Conservation (phyloP, 192 early-diverging fungal species). For the Kickxella alabastrina region DNA sequence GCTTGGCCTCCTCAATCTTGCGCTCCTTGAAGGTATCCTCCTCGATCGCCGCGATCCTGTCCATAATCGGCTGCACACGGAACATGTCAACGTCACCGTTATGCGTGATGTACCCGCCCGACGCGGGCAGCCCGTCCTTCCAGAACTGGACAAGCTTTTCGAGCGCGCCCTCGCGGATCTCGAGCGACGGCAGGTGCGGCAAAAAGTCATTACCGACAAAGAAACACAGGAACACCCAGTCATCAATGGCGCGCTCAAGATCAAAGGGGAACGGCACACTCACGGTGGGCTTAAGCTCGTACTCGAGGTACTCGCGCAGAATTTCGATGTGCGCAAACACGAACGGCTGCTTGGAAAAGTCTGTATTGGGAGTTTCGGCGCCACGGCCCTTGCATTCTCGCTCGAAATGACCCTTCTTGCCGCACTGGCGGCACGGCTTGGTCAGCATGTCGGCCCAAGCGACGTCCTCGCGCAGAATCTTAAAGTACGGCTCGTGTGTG, state of each 20-base stretch:
- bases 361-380: slow-evolving; percentile 15
- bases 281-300: slow-evolving; percentile 66
- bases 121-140: slow-evolving; percentile 71
- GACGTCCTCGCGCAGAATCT: slow-evolving; percentile 92
- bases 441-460: slow-evolving; percentile 73
- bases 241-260: slow-evolving; percentile 90
- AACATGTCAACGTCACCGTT: slow-evolving; percentile 75
- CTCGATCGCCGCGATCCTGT: slow-evolving; percentile 80
- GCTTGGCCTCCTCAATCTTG: slow-evolving; percentile 51
- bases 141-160: slow-evolving; percentile 85
- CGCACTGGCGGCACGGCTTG: slow-evolving; percentile 61
- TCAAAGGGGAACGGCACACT: slow-evolving; percentile 74
- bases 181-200: slow-evolving; percentile 88
- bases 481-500: slow-evolving; percentile 97
- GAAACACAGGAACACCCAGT: slow-evolving; percentile 95
- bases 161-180: slow-evolving; percentile 93
- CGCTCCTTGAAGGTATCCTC: slow-evolving; percentile 70
- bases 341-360: slow-evolving; percentile 60
- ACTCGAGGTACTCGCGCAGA: slow-evolving; percentile 87
- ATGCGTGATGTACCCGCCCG: slow-evolving; percentile 82
- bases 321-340: slow-evolving; percentile 77
- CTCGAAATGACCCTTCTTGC: slow-evolving; percentile 64
- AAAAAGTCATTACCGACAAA: slow-evolving; percentile 99
- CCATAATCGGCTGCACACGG: slow-evolving; percentile 73
- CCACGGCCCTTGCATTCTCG: slow-evolving; percentile 23